phyloP scores from a whole-genome alignment of 1,139 yeast species.

The Zygosaccharomyces pseudobailii region DNA sequence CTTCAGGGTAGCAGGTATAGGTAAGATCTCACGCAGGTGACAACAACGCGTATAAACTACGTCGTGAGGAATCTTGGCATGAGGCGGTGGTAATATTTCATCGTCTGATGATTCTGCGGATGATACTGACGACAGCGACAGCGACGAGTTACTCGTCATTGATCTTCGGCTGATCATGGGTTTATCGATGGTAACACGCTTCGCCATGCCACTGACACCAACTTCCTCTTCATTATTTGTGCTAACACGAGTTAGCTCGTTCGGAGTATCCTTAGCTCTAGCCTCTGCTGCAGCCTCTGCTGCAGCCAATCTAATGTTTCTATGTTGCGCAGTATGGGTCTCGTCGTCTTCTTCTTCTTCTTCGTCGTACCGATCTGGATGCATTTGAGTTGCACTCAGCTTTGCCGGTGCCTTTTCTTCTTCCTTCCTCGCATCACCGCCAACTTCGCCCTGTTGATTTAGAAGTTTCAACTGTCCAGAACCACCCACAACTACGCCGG shows the following conservation, averaged over 20 bases:
- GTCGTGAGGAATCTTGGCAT: slow-evolving; percentile 46
- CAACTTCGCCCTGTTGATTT: slow-evolving; percentile 11
- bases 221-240: slow-evolving; percentile 41
- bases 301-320: slow-evolving; percentile 31
- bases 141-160: slow-evolving; percentile 22
- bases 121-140: slow-evolving; percentile 21
- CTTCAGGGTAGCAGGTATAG: slow-evolving; percentile 84
- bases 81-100: slow-evolving; percentile 26
- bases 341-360: slow-evolving; percentile 21
- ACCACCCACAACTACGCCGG: slow-evolving; percentile 81
- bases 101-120: slow-evolving; percentile 21
- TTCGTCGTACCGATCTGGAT: not conserved
- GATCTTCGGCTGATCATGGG: slow-evolving; percentile 44
- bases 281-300: slow-evolving; percentile 38
- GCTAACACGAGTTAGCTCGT: slow-evolving; percentile 25
- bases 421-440: slow-evolving; percentile 17
- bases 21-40: slow-evolving; percentile 85
- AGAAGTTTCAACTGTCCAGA: slow-evolving; percentile 53
- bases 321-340: slow-evolving; percentile 23
- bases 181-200: slow-evolving; percentile 44
- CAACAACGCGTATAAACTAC: slow-evolving; percentile 86
- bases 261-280: slow-evolving; percentile 34
- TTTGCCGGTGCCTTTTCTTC: slow-evolving; percentile 16
- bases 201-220: slow-evolving; percentile 41
- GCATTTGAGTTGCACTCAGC: not conserved